Evolutionary conservation across 139 green algal genomes (phyloP).

Genomic region (Asterochloris erici): DNA sequence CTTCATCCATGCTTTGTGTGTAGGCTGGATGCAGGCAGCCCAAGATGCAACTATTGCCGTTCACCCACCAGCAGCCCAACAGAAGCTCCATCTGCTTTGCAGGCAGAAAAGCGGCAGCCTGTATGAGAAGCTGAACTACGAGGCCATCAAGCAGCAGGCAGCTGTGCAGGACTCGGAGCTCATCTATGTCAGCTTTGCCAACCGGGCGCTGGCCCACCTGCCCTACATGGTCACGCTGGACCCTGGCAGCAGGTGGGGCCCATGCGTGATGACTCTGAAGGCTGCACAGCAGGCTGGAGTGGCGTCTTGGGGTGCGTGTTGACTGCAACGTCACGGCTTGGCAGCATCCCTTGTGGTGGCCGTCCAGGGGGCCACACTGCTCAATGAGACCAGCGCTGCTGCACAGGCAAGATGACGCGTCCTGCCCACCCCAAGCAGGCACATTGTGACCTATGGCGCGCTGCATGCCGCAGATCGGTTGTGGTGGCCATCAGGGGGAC

Average conservation of each 20-base stretch:
- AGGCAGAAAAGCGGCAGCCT: slow-evolving; percentile 5
- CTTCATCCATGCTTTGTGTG: too few relatives aligned
- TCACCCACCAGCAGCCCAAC: too few relatives aligned
- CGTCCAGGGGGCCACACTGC: too few relatives aligned
- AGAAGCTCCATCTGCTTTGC: neutral
- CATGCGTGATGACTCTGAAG: neutral
- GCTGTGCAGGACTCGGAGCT: slow-evolving; percentile 19
- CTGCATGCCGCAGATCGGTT: slow-evolving; percentile 29
- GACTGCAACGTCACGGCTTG: too few relatives aligned
- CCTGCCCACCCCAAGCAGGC: too few relatives aligned
- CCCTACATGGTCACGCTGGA: slow-evolving; percentile 53
- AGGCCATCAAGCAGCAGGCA: slow-evolving; percentile 19
- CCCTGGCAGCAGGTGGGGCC: neutral
- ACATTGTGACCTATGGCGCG: neutral
- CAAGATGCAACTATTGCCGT: too few relatives aligned
- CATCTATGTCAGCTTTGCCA: slow-evolving; percentile 26
- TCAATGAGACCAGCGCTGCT: too few relatives aligned
- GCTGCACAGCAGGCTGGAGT: too few relatives aligned
- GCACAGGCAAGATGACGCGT: too few relatives aligned
- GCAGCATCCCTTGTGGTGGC: too few relatives aligned
- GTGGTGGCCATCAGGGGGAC: slow-evolving; percentile 57
- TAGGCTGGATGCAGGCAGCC: too few relatives aligned
- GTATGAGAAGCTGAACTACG: slow-evolving; percentile 25
- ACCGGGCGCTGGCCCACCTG: slow-evolving; percentile 28
- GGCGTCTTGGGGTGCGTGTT: too few relatives aligned